Conservation (phyloP, 371 early-diverging fungal species). For the Rhizopus microsporus region DNA sequence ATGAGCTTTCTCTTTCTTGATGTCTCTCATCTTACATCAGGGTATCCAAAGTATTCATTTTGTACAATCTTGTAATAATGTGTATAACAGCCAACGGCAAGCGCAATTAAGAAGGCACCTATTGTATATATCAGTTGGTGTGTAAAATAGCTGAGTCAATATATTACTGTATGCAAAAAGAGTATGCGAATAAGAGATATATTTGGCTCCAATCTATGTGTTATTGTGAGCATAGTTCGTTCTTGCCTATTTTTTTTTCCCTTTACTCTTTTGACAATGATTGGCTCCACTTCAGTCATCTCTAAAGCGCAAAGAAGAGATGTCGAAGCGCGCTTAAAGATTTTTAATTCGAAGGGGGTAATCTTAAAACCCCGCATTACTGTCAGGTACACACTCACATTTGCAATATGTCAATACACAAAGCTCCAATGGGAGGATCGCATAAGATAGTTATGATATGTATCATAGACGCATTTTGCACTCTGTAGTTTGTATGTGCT, state of each 20-base stretch:
- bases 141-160: not conserved
- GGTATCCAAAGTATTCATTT: conserved; percentile 79
- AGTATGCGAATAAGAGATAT: conserved; percentile 67
- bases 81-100: conserved; percentile 67
- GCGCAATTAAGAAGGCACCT: conserved; percentile 76
- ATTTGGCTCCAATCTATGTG: conserved; percentile 59
- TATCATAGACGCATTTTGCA: no score
- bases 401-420: no score
- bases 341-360: no score
- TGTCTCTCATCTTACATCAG: conserved; percentile 49
- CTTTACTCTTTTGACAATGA: conserved; percentile 14
- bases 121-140: not conserved
- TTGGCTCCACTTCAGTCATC: conserved; percentile 24
- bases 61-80: conserved; percentile 81
- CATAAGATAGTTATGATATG: no score
- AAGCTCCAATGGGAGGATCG: no score
- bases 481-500: no score
- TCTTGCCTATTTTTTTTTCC: no score
- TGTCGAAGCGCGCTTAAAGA: no score
- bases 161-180: conserved; percentile 63
- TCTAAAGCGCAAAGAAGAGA: not conserved
- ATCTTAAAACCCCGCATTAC: no score
- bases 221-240: not conserved
- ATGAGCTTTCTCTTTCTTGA: not conserved
- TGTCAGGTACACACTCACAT: no score